phyloP scores from a whole-genome alignment of 2,329 filamentous ascomycete genomes.

The Colletotrichum lentis region DNA sequence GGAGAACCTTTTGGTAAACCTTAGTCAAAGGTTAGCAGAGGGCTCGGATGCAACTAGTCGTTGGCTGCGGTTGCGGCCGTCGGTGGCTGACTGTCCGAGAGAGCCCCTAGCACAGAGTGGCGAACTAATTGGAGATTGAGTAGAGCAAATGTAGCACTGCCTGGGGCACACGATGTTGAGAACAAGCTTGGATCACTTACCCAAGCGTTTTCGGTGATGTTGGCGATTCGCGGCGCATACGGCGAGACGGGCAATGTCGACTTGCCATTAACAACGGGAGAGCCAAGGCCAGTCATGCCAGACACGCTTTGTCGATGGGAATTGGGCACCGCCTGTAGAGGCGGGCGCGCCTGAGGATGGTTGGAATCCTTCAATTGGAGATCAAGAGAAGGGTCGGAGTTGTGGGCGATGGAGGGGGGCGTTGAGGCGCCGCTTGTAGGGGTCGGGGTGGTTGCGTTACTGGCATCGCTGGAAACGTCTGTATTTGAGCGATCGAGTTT shows the following conservation, averaged over 20 bases:
- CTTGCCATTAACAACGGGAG: slow-evolving; percentile 63
- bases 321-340: slow-evolving; percentile 49
- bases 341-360: slow-evolving; percentile 47
- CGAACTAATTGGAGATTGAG: slow-evolving; percentile 1
- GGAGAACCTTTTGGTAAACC: slow-evolving; percentile 91
- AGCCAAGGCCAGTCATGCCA: slow-evolving; percentile 68
- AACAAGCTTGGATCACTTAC: slow-evolving; percentile 59
- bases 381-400: slow-evolving; percentile 72
- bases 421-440: slow-evolving; percentile 76
- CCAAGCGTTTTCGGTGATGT: slow-evolving; percentile 83
- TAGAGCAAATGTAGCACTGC: not conserved
- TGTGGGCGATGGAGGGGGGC: slow-evolving; percentile 75
- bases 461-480: slow-evolving; percentile 69
- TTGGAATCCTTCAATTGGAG: slow-evolving; percentile 63
- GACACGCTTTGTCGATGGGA: slow-evolving; percentile 70
- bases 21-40: slow-evolving; percentile 51
- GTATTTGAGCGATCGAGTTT: slow-evolving; percentile 64
- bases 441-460: slow-evolving; percentile 67
- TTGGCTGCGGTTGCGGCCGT: slow-evolving; percentile 9
- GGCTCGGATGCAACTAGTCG: slow-evolving; percentile 23
- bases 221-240: slow-evolving; percentile 81
- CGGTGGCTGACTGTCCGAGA: slow-evolving; percentile 14
- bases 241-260: slow-evolving; percentile 72
- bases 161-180: not conserved
- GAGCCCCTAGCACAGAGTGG: not conserved